Conservation (phyloP, 208 protist species). For the Trypanosoma platydactyli region DNA sequence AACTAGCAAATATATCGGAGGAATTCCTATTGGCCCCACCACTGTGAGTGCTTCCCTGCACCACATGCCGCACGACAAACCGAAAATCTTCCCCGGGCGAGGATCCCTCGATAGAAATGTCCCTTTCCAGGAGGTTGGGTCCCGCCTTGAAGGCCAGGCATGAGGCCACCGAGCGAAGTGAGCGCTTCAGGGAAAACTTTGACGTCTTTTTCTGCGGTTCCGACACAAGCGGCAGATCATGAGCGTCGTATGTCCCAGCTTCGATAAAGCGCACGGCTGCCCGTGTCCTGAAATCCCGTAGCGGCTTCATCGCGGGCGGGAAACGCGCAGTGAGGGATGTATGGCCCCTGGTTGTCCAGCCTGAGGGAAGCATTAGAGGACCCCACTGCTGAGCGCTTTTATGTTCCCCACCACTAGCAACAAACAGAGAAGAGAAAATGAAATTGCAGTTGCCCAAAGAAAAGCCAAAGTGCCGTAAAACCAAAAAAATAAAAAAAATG, state of each 20-base stretch:
- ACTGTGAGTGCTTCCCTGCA: neutral
- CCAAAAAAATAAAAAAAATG: constrained; percentile 2
- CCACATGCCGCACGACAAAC: constrained; percentile 39
- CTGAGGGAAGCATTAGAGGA: neutral
- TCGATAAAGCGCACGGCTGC: constrained; percentile 43
- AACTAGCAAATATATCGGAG: constrained; percentile 21
- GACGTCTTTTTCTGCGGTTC: neutral
- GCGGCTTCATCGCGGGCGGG: neutral
- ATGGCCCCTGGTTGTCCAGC: neutral
- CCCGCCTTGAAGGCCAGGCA: constrained; percentile 47
- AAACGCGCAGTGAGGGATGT: neutral
- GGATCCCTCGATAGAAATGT: constrained; percentile 37
- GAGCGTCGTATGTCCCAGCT: constrained; percentile 39
- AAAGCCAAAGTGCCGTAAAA: too few relatives aligned
- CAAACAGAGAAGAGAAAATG: neutral
- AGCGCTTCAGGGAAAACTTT: constrained; percentile 25
- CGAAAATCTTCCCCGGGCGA: neutral
- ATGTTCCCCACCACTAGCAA: neutral
- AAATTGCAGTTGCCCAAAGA: too few relatives aligned
- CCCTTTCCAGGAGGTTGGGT: constrained; percentile 47
- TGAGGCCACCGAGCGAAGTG: constrained; percentile 37
- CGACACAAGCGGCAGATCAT: constrained; percentile 32
- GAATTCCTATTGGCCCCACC: neutral
- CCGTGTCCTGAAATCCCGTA: constrained; percentile 33
- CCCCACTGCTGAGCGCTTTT: neutral